A percentile compares a stretch with the other conserved stretches of the same genome.
Conservation (phyloP, 2,329 filamentous ascomycete genomes). For the Conoideocrella luteorostrata region DNA sequence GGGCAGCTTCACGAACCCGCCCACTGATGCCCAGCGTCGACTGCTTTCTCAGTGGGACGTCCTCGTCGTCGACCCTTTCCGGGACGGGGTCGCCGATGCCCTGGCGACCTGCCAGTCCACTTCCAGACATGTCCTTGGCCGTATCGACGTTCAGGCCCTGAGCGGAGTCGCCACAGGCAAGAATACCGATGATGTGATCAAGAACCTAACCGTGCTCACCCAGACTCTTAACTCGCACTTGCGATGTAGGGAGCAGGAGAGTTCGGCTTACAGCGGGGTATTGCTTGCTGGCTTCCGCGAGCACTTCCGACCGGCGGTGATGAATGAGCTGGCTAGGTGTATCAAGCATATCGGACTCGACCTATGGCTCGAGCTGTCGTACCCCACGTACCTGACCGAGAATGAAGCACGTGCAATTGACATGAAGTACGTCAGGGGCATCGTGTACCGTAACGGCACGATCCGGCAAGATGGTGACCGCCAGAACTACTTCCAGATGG, state of each 20-base stretch:
- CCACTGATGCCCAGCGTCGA: not conserved
- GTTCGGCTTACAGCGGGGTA: not conserved
- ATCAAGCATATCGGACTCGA: not conserved
- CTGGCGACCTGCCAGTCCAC: not conserved
- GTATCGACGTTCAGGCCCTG: not conserved
- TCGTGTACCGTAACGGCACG: slow-evolving; percentile 1
- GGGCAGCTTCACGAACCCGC: not conserved
- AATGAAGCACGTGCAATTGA: not conserved
- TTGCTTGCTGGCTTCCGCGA: not conserved
- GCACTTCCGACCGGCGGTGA: not conserved
- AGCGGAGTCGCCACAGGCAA: not conserved
- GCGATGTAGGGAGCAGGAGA: not conserved
- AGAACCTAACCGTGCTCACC: not conserved
- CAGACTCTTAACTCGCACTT: not conserved
- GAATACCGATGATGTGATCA: not conserved
- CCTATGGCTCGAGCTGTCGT: not conserved
- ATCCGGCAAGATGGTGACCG: not conserved
- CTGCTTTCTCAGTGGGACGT: not conserved
- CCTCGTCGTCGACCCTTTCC: not conserved
- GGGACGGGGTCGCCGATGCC: not conserved
- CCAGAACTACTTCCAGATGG: slow-evolving; percentile 1
- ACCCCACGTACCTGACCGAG: not conserved
- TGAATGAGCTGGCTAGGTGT: not conserved
- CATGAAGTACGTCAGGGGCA: not conserved
- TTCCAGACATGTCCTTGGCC: not conserved